These are phyloP conservation scores for Aspergillus mulundensis DNA, from an alignment of 495 filamentous ascomycete genomes.

Conservation along the genomic window DNA sequence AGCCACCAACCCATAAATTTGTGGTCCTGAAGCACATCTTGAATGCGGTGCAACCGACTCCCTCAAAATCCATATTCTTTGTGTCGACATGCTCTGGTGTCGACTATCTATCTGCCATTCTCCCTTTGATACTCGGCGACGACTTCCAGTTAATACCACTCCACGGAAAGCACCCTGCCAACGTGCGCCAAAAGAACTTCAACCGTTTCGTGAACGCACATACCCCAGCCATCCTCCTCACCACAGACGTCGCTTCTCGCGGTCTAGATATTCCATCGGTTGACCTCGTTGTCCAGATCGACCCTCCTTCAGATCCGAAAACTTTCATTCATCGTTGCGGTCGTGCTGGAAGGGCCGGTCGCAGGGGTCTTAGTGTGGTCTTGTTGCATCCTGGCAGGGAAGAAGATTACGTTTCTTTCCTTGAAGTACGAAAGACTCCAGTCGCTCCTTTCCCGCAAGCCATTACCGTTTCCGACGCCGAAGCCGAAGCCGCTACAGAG, in stretches of 20 bases:
- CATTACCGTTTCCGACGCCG: slow-evolving; percentile 48
- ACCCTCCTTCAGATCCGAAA: slow-evolving; percentile 89
- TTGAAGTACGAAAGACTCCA: slow-evolving; percentile 86
- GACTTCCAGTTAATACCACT: slow-evolving; percentile 69
- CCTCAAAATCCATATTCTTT: slow-evolving; percentile 85
- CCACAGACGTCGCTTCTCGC: slow-evolving; percentile 78
- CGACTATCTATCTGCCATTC: slow-evolving; percentile 79
- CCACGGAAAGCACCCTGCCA: slow-evolving; percentile 83
- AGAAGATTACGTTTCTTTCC: slow-evolving; percentile 83
- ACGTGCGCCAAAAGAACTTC: slow-evolving; percentile 77
- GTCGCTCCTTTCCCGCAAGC: slow-evolving; percentile 58
- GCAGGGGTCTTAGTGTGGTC: slow-evolving; percentile 77
- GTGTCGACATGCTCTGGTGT: slow-evolving; percentile 93
- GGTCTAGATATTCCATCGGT: slow-evolving; percentile 94
- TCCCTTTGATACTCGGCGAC: slow-evolving; percentile 59
- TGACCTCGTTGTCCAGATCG: slow-evolving; percentile 89
- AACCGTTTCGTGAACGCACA: slow-evolving; percentile 64
- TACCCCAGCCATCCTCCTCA: slow-evolving; percentile 74
- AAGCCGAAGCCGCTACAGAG: slow-evolving; percentile 49
- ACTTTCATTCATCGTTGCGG: slow-evolving; percentile 94
- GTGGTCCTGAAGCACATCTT: slow-evolving; percentile 69
- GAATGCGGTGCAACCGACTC: slow-evolving; percentile 60
- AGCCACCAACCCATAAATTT: slow-evolving; percentile 71
- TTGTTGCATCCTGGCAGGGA: slow-evolving; percentile 80
- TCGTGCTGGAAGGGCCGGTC: slow-evolving; percentile 85